Evolutionary conservation across 2,329 filamentous ascomycete genomes (phyloP).

Genomic region (Fusarium lateritium): DNA sequence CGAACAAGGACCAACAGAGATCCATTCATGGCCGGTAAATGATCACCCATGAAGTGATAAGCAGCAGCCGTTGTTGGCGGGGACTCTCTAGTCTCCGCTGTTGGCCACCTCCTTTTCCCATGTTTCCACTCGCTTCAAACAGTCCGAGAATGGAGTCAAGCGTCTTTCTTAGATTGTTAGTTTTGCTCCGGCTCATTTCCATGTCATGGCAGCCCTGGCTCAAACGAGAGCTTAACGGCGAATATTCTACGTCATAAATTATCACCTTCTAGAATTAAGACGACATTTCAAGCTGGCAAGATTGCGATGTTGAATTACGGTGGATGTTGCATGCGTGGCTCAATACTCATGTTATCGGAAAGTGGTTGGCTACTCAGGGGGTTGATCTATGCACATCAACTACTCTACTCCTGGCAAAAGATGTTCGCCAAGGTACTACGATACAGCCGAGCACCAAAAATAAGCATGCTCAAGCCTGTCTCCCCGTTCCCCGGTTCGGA

Average conservation of each 20-base stretch:
- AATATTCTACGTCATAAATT: conserved; percentile 11
- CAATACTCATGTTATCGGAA: not conserved
- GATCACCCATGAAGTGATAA: conserved; percentile 27
- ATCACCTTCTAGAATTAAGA: not conserved
- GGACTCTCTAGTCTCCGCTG: conserved; percentile 2
- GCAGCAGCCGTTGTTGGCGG: conserved; percentile 6
- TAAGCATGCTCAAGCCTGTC: conserved; percentile 13
- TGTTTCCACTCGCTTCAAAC: conserved; percentile 22
- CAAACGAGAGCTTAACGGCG: not conserved
- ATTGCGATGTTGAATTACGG: not conserved
- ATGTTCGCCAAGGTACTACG: conserved; percentile 1
- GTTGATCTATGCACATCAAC: not conserved
- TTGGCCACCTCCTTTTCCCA: conserved; percentile 43
- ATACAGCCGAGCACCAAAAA: conserved; percentile 19
- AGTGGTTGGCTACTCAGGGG: not conserved
- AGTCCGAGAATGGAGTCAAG: conserved; percentile 17
- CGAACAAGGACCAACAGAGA: conserved; percentile 16
- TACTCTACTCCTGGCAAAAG: not conserved
- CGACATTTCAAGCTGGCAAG: not conserved
- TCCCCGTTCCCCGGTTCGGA: conserved; percentile 8
- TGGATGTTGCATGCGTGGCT: not conserved
- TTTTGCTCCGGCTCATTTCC: conserved; percentile 17
- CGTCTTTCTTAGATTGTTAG: not conserved
- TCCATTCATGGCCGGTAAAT: conserved; percentile 16
- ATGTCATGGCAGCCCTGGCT: conserved; percentile 1